Evolutionary conservation across 1,139 yeast species (phyloP).

Genomic region (Geotrichum candidum): DNA sequence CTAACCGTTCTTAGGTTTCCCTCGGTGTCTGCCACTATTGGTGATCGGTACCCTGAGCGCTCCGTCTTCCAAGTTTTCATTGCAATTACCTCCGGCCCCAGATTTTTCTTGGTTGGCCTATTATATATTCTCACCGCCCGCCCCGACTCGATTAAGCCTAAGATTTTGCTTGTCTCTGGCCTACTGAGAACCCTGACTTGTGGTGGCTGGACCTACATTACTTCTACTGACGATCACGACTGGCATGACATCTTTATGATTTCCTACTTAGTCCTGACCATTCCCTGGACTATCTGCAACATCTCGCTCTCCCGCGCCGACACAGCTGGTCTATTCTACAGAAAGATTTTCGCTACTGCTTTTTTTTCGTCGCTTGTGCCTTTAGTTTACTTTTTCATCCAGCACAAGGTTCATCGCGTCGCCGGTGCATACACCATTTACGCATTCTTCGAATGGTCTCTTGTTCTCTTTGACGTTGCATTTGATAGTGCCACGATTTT

Average conservation of each 20-base stretch:
- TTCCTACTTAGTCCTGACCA: slow-evolving; percentile 73
- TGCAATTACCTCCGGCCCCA: slow-evolving; percentile 51
- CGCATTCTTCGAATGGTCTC: slow-evolving; percentile 91
- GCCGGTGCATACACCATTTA: slow-evolving; percentile 95
- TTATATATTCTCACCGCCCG: slow-evolving; percentile 44
- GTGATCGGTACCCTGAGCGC: slow-evolving; percentile 93
- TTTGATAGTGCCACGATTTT: slow-evolving; percentile 75
- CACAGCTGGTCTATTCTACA: slow-evolving; percentile 45
- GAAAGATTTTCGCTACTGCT: slow-evolving; percentile 49
- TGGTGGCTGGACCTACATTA: slow-evolving; percentile 98
- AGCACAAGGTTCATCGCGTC: slow-evolving; percentile 79
- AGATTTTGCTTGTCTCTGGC: slow-evolving; percentile 51
- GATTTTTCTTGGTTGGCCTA: slow-evolving; percentile 66
- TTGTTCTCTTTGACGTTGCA: slow-evolving; percentile 72
- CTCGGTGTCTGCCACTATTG: slow-evolving; percentile 92
- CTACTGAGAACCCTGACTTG: slow-evolving; percentile 81
- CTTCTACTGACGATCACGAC: slow-evolving; percentile 95
- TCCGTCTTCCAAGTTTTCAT: slow-evolving; percentile 79
- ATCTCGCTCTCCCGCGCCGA: slow-evolving; percentile 49
- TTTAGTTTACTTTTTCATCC: slow-evolving; percentile 80
- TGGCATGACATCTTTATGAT: slow-evolving; percentile 96
- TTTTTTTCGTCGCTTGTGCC: slow-evolving; percentile 76
- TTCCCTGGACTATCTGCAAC: slow-evolving; percentile 81
- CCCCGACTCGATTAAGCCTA: slow-evolving; percentile 41
- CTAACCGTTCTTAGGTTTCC: slow-evolving; percentile 49